Evolutionary conservation across 2,329 filamentous ascomycete genomes (phyloP), one percentile per base, ranked within the genome.

Genomic region (Whalleya microplaca): DNA sequence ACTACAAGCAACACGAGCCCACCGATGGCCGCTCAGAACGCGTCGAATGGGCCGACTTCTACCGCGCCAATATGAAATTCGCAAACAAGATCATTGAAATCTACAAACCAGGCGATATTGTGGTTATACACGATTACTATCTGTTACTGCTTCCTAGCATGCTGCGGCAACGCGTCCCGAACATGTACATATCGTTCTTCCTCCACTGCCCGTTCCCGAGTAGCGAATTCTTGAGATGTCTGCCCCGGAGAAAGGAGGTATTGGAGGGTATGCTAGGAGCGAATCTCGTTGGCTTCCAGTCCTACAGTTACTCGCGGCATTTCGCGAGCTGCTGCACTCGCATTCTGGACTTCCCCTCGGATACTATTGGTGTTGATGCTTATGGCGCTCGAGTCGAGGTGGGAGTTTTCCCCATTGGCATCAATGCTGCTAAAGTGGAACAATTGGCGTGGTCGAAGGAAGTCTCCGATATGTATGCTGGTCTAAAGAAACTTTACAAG

Each of bases 261-360:
- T 80, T 98, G 14, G 92, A 95, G 65, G 95, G 95, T 47, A 87
- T 96, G 45, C 80, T 98, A 42, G 93, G 94, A 18, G 86, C 94
- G 53, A 97, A 97, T 73, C 87, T 98, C 78, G 86, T 98, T 61
- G 93, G 92, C 1, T 97, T 98, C 77, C 94, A 98, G 75, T 95
- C 92, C 7, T 95, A 92, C 77, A 95, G 92, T 73, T 98, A 96
- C 74, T 94, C 93, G 14, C 87, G 93, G 21, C 94, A 98, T 73
- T 98, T 98, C 72, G 86, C 92, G 40, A 96, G 92, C 63, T 97
- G 93, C 76, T 97, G 93, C 75, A 96, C 92, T 1, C 86, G 93
- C 21, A 89, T 97, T 47, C 81, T 97, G 7, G 90, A 91, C n/a
- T 96, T 96, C 69, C 89, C 92, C 45, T 96, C 92, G 0, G 92